phyloP scores from a whole-genome alignment of 2,329 filamentous ascomycete species.

The Neopestalotiopsis clavispora region DNA sequence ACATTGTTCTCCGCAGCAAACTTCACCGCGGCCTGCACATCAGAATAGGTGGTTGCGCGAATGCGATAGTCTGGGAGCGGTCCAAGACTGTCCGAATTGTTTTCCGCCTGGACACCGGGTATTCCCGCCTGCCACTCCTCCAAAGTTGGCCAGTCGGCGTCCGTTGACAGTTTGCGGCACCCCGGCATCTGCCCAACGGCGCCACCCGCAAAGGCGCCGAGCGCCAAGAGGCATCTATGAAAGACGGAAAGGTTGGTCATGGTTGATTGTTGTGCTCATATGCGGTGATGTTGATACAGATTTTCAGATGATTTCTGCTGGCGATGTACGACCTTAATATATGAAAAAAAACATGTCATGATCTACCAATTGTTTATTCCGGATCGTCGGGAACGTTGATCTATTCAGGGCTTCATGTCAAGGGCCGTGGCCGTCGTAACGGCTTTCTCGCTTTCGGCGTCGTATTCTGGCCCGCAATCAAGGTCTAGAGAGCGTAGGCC shows the following conservation, averaged over 20 bases:
- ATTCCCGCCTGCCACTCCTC: not conserved
- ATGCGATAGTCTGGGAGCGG: constrained; percentile 1
- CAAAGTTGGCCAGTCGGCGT: not conserved
- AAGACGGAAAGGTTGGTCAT: not conserved
- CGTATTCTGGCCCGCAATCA: not conserved
- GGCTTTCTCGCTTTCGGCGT: not conserved
- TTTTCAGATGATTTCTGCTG: not conserved
- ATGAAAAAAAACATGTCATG: not conserved
- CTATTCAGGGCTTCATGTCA: not conserved
- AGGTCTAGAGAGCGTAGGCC: not conserved
- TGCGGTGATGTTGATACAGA: not conserved
- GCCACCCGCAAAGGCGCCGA: not conserved
- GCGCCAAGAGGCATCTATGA: not conserved
- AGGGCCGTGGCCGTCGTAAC: not conserved
- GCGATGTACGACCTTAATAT: not conserved
- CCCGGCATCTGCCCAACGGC: not conserved
- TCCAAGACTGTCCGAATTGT: not conserved
- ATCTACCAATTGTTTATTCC: not conserved
- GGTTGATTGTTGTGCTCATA: not conserved
- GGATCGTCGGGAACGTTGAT: not conserved
- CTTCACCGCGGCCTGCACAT: not conserved
- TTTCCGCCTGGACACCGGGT: not conserved
- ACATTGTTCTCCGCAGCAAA: not conserved
- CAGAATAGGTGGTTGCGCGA: not conserved
- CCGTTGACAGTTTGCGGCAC: not conserved